Conservation (phyloP, 2,329 filamentous ascomycete species). For the Verticillium albo-atrum region DNA sequence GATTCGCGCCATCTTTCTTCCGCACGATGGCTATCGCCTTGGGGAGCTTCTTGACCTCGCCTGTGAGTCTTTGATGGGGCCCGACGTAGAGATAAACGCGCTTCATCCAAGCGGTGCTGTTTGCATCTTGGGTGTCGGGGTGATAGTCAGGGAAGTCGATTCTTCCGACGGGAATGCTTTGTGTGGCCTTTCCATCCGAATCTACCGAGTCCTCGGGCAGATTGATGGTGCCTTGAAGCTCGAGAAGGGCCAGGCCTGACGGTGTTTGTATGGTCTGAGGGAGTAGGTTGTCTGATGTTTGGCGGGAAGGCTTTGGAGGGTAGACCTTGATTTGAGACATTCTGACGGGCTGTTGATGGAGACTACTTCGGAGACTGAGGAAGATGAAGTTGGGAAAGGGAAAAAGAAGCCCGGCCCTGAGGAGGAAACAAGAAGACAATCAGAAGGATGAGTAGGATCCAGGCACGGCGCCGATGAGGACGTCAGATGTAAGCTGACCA, state of each 20-base stretch:
- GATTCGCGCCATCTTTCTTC: conserved; percentile 44
- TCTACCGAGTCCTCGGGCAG: conserved; percentile 46
- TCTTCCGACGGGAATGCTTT: conserved; percentile 57
- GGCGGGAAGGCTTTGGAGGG: conserved; percentile 21
- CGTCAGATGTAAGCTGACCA: neutral
- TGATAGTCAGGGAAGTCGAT: conserved; percentile 76
- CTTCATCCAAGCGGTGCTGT: conserved; percentile 79
- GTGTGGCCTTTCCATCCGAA: conserved; percentile 20
- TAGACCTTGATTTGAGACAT: conserved; percentile 39
- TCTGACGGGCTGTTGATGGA: neutral
- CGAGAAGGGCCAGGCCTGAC: conserved; percentile 80
- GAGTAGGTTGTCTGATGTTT: conserved; percentile 48
- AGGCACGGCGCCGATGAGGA: neutral
- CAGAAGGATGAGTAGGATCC: neutral
- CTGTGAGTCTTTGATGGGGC: conserved; percentile 80
- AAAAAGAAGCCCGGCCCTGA: neutral
- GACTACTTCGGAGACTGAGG: neutral
- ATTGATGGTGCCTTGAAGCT: conserved; percentile 90
- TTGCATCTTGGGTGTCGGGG: conserved; percentile 37
- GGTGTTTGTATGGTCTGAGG: conserved; percentile 85
- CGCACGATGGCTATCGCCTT: conserved; percentile 76
- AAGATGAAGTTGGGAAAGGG: neutral
- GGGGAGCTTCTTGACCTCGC: conserved; percentile 82
- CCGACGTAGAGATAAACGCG: conserved; percentile 84
- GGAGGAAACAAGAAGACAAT: neutral